These are phyloP conservation scores for Fusarium sp. DNA, from an alignment of 2,329 filamentous ascomycete genomes.

Conservation along the genomic window DNA sequence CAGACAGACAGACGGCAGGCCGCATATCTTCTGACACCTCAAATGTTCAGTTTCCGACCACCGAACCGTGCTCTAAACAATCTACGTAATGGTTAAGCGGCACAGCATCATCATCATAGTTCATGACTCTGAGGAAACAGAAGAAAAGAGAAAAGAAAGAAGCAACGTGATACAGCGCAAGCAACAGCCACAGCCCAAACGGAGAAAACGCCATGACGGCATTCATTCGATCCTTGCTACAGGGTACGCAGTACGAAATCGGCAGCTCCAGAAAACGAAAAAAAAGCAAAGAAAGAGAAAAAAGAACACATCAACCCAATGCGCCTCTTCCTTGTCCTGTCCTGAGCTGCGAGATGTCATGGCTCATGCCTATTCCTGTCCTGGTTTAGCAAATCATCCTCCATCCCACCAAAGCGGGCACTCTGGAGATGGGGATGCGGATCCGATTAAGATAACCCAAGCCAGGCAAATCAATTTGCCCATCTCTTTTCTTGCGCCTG, in stretches of 20 bases:
- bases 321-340: neutral
- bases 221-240: slow-evolving; percentile 28
- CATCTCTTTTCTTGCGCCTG: neutral
- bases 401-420: slow-evolving; percentile 22
- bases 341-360: slow-evolving; percentile 28
- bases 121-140: slow-evolving; percentile 19
- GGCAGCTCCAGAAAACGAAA: slow-evolving; percentile 21
- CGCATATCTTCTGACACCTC: slow-evolving; percentile 30
- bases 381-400: neutral
- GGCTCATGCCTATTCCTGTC: slow-evolving; percentile 8
- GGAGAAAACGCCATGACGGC: slow-evolving; percentile 31
- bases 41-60: slow-evolving; percentile 6
- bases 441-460: slow-evolving; percentile 24
- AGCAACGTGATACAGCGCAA: slow-evolving; percentile 28
- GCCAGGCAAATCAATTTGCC: slow-evolving; percentile 29
- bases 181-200: neutral
- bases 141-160: slow-evolving; percentile 22
- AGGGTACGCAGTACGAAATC: slow-evolving; percentile 19
- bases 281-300: neutral
- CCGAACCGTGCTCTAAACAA: neutral
- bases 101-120: slow-evolving; percentile 26
- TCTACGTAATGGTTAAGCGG: slow-evolving; percentile 35
- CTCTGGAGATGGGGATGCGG: slow-evolving; percentile 23
- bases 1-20: slow-evolving; percentile 23
- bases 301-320: neutral